Evolutionary conservation across 148 eudicot species (phyloP).

Genomic region (Bassia scoparia): DNA sequence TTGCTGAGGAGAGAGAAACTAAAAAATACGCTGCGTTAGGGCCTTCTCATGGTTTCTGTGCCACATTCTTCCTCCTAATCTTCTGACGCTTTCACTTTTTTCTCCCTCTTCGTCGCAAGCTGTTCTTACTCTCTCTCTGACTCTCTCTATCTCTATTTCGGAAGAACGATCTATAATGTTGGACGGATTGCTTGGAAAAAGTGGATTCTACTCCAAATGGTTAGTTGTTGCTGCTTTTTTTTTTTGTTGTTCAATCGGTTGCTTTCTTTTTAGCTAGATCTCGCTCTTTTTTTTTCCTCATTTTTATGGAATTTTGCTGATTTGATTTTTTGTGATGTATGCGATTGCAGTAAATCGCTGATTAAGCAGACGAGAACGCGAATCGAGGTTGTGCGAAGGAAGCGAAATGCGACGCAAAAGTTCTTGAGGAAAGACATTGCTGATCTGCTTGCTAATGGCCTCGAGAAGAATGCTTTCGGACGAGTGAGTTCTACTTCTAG

Average conservation of each 20-base stretch:
- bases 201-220: constrained; percentile 63
- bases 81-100: neutral
- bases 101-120: neutral
- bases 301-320: neutral
- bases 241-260: neutral
- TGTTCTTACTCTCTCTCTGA: neutral
- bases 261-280: constrained; percentile 21
- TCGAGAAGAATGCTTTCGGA: constrained; percentile 66
- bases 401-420: constrained; percentile 78
- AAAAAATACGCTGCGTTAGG: neutral
- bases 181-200: constrained; percentile 54
- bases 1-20: neutral
- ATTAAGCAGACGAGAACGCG: constrained; percentile 63
- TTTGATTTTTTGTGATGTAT: neutral
- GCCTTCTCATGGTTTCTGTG: neutral
- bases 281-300: neutral
- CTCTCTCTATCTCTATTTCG: constrained; percentile 4
- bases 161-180: constrained; percentile 40
- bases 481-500: constrained; percentile 45
- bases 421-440: constrained; percentile 77
- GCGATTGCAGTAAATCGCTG: constrained; percentile 34
- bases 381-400: constrained; percentile 59
- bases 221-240: constrained; percentile 15
- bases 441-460: constrained; percentile 72
- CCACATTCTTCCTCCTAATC: neutral